phyloP scores from a whole-genome alignment of 371 early-diverging fungal genomes.

The Blyttiomyces sp. region DNA sequence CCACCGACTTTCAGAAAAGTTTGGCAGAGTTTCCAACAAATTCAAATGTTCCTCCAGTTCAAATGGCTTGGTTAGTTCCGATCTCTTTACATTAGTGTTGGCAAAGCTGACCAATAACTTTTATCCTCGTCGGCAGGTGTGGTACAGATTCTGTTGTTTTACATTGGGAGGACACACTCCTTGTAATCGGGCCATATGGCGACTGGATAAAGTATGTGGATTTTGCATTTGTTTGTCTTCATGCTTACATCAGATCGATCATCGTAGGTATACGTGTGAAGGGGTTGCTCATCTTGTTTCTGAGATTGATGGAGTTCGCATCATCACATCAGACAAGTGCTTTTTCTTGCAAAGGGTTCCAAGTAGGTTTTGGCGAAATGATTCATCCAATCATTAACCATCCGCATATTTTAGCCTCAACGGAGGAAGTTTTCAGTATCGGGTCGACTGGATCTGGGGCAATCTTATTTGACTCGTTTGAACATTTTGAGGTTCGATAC shows the following conservation, averaged over 20 bases:
- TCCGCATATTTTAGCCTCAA: constrained; percentile 49
- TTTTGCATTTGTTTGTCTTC: not conserved
- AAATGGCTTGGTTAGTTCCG: constrained; percentile 80
- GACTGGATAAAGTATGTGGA: constrained; percentile 71
- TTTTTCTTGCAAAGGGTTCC: constrained; percentile 87
- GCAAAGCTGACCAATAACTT: no score
- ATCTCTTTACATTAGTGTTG: no score
- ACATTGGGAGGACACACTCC: constrained; percentile 75
- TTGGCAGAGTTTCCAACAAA: constrained; percentile 79
- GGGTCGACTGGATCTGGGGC: constrained; percentile 94
- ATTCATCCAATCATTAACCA: not conserved
- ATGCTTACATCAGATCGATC: not conserved
- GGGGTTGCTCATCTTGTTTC: constrained; percentile 75
- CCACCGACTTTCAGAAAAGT: constrained; percentile 90
- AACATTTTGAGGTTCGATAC: constrained; percentile 71
- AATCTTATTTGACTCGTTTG: constrained; percentile 89
- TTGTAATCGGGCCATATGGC: constrained; percentile 92
- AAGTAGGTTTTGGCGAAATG: constrained; percentile 45
- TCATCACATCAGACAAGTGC: constrained; percentile 78
- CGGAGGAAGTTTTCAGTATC: constrained; percentile 83
- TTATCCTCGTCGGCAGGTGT: constrained; percentile 58
- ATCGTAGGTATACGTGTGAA: constrained; percentile 65
- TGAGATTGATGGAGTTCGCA: constrained; percentile 91
- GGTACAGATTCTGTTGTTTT: constrained; percentile 91
- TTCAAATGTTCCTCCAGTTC: constrained; percentile 62